Percentiles rank a stretch among this genome's conserved stretches.
Conservation (phyloP, 2,329 filamentous ascomycete species). For the Aspergillus sp. region DNA sequence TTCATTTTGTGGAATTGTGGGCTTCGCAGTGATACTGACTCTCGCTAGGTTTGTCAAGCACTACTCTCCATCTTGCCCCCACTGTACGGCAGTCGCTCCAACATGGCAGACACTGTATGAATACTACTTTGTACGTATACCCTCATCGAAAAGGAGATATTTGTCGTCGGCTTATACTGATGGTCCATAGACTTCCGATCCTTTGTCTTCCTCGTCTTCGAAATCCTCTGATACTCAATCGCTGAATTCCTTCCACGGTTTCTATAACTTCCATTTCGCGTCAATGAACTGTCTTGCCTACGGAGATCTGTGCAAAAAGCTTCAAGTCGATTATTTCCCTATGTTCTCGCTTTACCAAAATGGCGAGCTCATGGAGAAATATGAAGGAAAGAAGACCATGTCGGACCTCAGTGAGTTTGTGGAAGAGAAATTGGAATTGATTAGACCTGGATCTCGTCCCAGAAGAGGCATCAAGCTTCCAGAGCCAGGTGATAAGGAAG, state of each 20-base stretch:
- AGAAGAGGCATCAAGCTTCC: conserved; percentile 64
- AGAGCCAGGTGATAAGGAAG: conserved; percentile 57
- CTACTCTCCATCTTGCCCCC: conserved; percentile 53
- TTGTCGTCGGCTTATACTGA: conserved; percentile 14
- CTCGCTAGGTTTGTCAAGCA: conserved; percentile 47
- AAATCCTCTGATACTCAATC: conserved; percentile 47
- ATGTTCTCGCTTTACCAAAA: conserved; percentile 76
- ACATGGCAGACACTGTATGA: conserved; percentile 91
- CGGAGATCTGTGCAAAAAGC: conserved; percentile 68
- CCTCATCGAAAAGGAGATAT: conserved; percentile 3
- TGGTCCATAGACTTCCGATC: conserved; percentile 65
- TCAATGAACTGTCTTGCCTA: conserved; percentile 80
- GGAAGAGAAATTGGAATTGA: conserved; percentile 70
- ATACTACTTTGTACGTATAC: conserved; percentile 61
- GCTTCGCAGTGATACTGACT: no score
- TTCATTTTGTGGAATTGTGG: no score
- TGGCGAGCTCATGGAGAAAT: conserved; percentile 60
- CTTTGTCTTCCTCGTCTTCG: conserved; percentile 49
- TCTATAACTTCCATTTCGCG: conserved; percentile 86
- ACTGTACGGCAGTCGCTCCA: conserved; percentile 76
- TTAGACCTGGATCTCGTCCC: conserved; percentile 76
- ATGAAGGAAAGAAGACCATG: conserved; percentile 65
- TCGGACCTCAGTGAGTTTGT: conserved; percentile 63
- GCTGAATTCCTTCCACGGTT: conserved; percentile 67
- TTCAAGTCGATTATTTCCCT: conserved; percentile 67